These are phyloP conservation scores for Carallia brachiata DNA, from an alignment of 345 rosid species.

Conservation along the genomic window DNA sequence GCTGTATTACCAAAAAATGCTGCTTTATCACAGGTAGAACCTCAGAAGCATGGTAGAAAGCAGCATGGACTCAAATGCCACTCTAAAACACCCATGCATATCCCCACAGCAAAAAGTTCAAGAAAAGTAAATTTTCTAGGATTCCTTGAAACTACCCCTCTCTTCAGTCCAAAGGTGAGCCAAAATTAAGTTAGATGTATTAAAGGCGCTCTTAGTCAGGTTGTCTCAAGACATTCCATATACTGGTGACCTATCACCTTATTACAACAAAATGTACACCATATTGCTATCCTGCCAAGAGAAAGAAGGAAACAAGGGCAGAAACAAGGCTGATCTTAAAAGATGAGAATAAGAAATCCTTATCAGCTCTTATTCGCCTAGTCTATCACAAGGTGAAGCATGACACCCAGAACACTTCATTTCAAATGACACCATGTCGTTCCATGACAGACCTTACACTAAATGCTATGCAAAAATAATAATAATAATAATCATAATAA, in stretches of 20 bases:
- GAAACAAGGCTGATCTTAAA: too few relatives aligned
- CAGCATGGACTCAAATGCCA: not conserved
- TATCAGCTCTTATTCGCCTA: too few relatives aligned
- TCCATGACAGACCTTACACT: not conserved
- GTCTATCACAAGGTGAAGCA: too few relatives aligned
- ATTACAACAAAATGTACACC: not conserved
- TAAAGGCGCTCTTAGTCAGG: not conserved
- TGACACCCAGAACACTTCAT: too few relatives aligned
- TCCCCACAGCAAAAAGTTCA: too few relatives aligned
- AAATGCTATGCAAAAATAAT: not conserved
- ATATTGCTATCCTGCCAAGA: too few relatives aligned
- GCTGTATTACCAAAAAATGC: not conserved
- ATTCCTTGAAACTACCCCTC: too few relatives aligned
- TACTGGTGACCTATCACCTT: not conserved
- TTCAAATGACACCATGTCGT: too few relatives aligned
- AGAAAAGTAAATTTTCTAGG: too few relatives aligned
- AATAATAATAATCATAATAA: not conserved
- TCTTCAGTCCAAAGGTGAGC: not conserved
- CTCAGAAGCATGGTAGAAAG: conserved; percentile 1
- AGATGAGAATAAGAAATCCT: too few relatives aligned
- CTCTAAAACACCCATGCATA: too few relatives aligned
- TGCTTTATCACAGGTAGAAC: not conserved
- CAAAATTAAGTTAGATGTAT: not conserved
- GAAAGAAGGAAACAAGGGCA: too few relatives aligned
- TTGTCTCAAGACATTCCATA: not conserved